Percentiles rank a stretch among this genome's conserved stretches.
phyloP scores from a whole-genome alignment of 352 stramenopile species.

The Thraustotheca clavata region DNA sequence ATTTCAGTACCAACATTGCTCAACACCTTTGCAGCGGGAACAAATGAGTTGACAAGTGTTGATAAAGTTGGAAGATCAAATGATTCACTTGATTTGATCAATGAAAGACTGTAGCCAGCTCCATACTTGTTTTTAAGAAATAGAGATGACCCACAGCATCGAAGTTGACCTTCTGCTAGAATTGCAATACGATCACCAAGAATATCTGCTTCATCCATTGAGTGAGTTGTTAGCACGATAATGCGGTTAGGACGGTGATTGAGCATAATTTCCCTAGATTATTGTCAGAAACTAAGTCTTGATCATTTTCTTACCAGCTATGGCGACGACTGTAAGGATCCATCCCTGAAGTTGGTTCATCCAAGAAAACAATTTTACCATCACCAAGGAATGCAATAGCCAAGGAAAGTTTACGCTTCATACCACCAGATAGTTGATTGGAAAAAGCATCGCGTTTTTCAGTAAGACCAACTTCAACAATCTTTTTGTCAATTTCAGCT shows the following conservation, averaged over 20 bases:
- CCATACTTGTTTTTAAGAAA: constrained; percentile 75
- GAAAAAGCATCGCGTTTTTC: constrained; percentile 74
- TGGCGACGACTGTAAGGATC: constrained; percentile 15
- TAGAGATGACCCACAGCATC: constrained; percentile 61
- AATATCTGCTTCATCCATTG: constrained; percentile 32
- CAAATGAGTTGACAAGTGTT: constrained; percentile 29
- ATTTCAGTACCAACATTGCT: constrained; percentile 71
- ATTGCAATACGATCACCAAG: constrained; percentile 63
- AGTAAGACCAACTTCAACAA: constrained; percentile 79
- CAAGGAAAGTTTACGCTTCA: constrained; percentile 95
- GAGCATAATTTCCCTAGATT: constrained; percentile 54
- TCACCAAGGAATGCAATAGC: constrained; percentile 94
- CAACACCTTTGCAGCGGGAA: constrained; percentile 35
- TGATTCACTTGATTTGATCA: constrained; percentile 41
- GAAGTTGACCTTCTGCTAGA: constrained; percentile 40
- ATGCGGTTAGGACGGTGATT: constrained; percentile 42
- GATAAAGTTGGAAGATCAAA: constrained; percentile 26
- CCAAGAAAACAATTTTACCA: constrained; percentile 83
- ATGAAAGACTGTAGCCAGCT: constrained; percentile 57
- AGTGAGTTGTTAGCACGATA: constrained; percentile 67
- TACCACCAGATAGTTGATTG: constrained; percentile 78
- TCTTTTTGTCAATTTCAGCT: constrained; percentile 29
- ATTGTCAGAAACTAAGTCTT: constrained; percentile 27
- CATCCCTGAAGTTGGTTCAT: constrained; percentile 82
- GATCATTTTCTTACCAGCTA: constrained; percentile 2